Base-by-base conservation (phyloP, 208 protist species). In the Leishmania martiniquensis region DNA sequence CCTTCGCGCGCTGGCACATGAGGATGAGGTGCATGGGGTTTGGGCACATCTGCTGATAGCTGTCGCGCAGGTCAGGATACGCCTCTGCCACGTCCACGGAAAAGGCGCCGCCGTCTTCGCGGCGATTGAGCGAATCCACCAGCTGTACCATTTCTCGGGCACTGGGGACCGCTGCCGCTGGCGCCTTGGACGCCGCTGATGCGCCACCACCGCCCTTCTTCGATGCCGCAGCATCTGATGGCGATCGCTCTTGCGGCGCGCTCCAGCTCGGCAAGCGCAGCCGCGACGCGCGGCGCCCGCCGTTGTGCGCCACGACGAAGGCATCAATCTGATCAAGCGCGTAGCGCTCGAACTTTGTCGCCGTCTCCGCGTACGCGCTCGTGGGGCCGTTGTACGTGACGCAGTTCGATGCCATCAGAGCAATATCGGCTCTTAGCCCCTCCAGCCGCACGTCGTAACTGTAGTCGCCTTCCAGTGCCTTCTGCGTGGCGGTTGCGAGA, bases 371-470 rank as follows among this genome's bases (percentile, higher is more conserved):
- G 44, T 90, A 85, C 5, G 72, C 77, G 72, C 85, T 87, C 29
- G 83, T 82, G 15, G 80, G 66, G 9, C 94, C 94, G 76, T 97
- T 97, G 72, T 91, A 97, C 0, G 85, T 85, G 44, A 94, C 76
- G 67, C 94, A 97, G 86, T 97, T 97, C 65, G 79, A 88, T 10
- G 90, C 94, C 91, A 97, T 97, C 62, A 97, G 76, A 57, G 84
- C 60, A 39, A 97, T 79, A 73, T 97, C 94, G 15, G 75, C 86
- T 57, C 80, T 80, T 54, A 97, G 87, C 17, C 57, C 65, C 15
- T 77, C 77, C 29, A 97, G 80, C 44, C 78, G 85, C 29, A 84
- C 81, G 45, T 95, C 90, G 69, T 82, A 77, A 39, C 85, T 82
- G 85, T 97, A 97, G 22, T 65, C 85, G 15, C 89, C 91, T 5